These are phyloP conservation scores for Nitzschia putrida DNA, from an alignment of 108 stramenopile species.

Conservation along the genomic window DNA sequence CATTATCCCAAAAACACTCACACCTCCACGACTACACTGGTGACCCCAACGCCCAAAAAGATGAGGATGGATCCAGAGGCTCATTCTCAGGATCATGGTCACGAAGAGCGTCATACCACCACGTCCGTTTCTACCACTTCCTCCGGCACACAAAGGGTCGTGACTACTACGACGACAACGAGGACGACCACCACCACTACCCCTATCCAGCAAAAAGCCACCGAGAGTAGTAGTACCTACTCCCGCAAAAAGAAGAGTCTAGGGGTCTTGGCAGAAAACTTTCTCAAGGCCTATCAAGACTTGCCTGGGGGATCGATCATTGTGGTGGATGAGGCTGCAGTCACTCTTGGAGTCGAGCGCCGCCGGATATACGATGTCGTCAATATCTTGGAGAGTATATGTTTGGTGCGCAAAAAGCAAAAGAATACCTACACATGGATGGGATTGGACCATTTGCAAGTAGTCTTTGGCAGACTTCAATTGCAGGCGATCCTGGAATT, in stretches of 20 bases:
- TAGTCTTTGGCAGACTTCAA: slow-evolving; percentile 69
- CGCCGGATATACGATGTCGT: slow-evolving; percentile 94
- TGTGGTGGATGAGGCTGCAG: slow-evolving; percentile 71
- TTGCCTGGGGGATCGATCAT: slow-evolving; percentile 31
- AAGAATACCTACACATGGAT: slow-evolving; percentile 93
- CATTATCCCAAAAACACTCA: not conserved
- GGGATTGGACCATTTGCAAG: slow-evolving; percentile 60
- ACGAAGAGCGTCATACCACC: not conserved
- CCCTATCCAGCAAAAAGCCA: not conserved
- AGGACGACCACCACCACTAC: not conserved
- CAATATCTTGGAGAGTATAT: slow-evolving; percentile 89
- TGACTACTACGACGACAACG: not conserved
- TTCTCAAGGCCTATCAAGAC: slow-evolving; percentile 49
- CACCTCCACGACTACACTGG: slow-evolving; percentile 28
- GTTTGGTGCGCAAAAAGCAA: slow-evolving; percentile 69
- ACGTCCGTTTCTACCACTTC: slow-evolving; percentile 1
- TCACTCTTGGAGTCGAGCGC: slow-evolving; percentile 81
- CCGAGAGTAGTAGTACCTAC: slow-evolving; percentile 18
- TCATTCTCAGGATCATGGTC: not conserved
- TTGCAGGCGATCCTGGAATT: slow-evolving; percentile 54
- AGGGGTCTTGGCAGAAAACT: slow-evolving; percentile 70
- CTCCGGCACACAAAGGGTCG: not conserved
- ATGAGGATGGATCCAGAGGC: slow-evolving; percentile 8
- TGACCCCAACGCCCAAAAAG: slow-evolving; percentile 52
- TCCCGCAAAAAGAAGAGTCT: slow-evolving; percentile 84